phyloP scores from a whole-genome alignment of 176 grass and related monocot species.

The Oryza brachyantha region DNA sequence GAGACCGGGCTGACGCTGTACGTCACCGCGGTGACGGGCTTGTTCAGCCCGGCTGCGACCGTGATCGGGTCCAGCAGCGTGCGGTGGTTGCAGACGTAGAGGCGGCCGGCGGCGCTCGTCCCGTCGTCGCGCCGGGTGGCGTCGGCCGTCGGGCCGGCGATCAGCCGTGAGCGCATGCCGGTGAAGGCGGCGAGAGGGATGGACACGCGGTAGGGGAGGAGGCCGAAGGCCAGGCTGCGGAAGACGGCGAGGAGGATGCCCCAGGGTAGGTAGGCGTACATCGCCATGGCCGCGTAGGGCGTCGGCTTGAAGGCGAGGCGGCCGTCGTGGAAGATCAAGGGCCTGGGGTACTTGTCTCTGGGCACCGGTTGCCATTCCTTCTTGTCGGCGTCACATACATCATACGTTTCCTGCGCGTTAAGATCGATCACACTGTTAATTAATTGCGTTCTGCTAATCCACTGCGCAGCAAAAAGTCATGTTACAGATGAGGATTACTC shows the following conservation, averaged over 20 bases:
- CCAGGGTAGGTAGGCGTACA: conserved; percentile 72
- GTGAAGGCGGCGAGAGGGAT: conserved; percentile 40
- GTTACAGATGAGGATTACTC: background rate
- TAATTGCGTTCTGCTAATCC: background rate
- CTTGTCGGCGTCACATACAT: conserved; percentile 46
- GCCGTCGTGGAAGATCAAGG: conserved; percentile 78
- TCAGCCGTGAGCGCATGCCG: conserved; percentile 47
- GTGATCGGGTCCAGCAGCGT: conserved; percentile 88
- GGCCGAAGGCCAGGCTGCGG: conserved; percentile 35
- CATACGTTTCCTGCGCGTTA: conserved; percentile 43
- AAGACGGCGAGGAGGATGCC: conserved; percentile 40
- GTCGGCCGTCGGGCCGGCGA: conserved; percentile 12
- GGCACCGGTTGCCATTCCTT: conserved; percentile 47
- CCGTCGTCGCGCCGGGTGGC: too few relatives aligned
- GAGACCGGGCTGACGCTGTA: conserved; percentile 78
- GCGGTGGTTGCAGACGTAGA: conserved; percentile 84
- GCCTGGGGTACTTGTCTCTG: conserved; percentile 39
- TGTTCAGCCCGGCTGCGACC: conserved; percentile 47
- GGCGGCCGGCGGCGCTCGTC: background rate
- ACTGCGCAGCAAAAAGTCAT: background rate
- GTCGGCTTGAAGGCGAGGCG: conserved; percentile 63
- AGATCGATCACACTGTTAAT: background rate
- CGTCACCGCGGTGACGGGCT: conserved; percentile 59
- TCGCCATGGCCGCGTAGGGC: conserved; percentile 37
- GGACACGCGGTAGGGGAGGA: conserved; percentile 63